These are phyloP conservation scores for Blastobotrys apis DNA, from an alignment of 1,139 yeast genomes.

Conservation along the genomic window DNA sequence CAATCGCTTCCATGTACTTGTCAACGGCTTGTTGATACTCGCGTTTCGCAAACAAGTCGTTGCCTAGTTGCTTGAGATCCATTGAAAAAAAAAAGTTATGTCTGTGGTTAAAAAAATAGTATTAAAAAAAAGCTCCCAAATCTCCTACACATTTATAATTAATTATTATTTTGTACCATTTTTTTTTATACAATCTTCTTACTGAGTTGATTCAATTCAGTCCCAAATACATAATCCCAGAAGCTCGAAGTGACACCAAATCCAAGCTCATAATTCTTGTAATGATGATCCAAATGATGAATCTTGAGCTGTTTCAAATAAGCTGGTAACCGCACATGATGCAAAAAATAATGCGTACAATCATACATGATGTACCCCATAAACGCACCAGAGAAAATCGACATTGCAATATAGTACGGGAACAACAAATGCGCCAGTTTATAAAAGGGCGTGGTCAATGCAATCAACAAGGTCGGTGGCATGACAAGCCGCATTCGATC, in stretches of 20 bases:
- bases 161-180: not conserved
- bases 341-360: conserved; percentile 83
- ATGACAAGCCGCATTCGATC: conserved; percentile 86
- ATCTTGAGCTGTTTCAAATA: conserved; percentile 76
- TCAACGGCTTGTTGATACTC: conserved; percentile 58
- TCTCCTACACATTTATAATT: not conserved
- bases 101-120: not conserved
- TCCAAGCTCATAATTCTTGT: conserved; percentile 92
- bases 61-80: conserved; percentile 58
- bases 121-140: not conserved
- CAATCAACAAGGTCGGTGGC: conserved; percentile 82
- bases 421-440: conserved; percentile 53
- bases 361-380: conserved; percentile 91
- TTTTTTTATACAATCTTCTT: conserved; percentile 14
- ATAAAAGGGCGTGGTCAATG: conserved; percentile 57
- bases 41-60: conserved; percentile 49
- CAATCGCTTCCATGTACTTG: conserved; percentile 61
- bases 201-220: conserved; percentile 43
- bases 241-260: conserved; percentile 91
- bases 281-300: conserved; percentile 94
- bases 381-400: conserved; percentile 89
- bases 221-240: conserved; percentile 91
- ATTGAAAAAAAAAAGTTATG: too few species aligned
- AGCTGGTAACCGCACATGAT: conserved; percentile 75
- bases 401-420: conserved; percentile 55